Conservation (phyloP, 768 basidiomycete genomes). For the Psilocybe cyanescens region DNA sequence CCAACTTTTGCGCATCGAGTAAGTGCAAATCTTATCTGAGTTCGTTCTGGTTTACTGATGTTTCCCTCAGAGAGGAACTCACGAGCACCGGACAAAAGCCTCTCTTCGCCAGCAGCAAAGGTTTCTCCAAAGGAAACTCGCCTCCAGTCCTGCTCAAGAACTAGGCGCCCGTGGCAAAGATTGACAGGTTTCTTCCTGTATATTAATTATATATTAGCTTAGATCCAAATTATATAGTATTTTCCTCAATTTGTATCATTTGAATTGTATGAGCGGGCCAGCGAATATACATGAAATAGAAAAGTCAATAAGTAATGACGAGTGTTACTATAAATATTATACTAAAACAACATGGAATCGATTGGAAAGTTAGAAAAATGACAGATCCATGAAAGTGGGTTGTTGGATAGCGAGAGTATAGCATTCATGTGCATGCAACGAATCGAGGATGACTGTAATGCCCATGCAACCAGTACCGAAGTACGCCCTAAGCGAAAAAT, state of each 20-base stretch:
- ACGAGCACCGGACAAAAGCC: conserved; percentile 49
- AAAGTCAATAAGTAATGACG: background rate
- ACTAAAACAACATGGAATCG: background rate
- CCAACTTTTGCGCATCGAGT: conserved; percentile 21
- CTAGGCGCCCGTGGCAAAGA: conserved; percentile 30
- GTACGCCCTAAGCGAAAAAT: background rate
- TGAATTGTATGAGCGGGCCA: background rate
- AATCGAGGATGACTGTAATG: background rate
- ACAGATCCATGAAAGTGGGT: background rate
- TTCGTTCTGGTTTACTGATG: background rate
- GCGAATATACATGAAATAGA: background rate
- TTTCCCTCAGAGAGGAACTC: conserved; percentile 72
- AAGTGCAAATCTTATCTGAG: background rate
- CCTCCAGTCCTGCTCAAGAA: conserved; percentile 76
- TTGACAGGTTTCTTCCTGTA: background rate
- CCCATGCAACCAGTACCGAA: conserved; percentile 3
- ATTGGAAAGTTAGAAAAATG: background rate
- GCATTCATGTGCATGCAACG: background rate
- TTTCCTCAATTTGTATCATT: background rate
- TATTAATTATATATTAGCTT: background rate
- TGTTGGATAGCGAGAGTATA: background rate
- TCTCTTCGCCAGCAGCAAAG: conserved; percentile 77
- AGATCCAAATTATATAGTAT: background rate
- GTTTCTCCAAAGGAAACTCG: conserved; percentile 77
- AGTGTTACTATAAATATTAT: background rate